Evolutionary conservation across 352 stramenopile species (phyloP), one percentile per base, ranked within the genome.

Genomic region (Thraustochytrium sp.): DNA sequence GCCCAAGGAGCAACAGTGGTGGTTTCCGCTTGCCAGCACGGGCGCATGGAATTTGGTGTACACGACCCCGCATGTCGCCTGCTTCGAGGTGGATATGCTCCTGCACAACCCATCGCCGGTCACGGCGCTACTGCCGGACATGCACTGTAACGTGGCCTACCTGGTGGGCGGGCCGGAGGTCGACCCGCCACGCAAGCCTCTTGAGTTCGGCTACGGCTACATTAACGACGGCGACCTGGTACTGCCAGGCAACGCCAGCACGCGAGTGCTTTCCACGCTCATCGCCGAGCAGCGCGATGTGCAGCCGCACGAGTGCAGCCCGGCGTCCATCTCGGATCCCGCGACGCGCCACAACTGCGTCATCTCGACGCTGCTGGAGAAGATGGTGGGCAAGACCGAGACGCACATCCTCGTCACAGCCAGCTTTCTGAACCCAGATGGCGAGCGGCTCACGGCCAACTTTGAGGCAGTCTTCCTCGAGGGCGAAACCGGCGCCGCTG

Each of bases 341-440:
- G n/a, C 68, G 13, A 80, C 68, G 26, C 34, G 51, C 21, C 31
- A 46, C 31, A 80, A 80, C 31, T 80, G 68, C 34, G 68, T 80
- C 49, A 34, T 80, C 23, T 55, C 31, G 4, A 80, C 44, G 18
- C 38, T 80, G 42, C 26, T 80, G 4, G 68, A 80, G 29, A 46
- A 72, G 31, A 80, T 80, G 44, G 31, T 80, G 8, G 31, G 34
- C 31, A 44, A 51, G n/a, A 72, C 42, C 26, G 68, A 80, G 53
- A 72, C 68, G 26, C 68, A 61, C 2, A 51, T 80, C 40, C 48
- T 65, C 18, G 51, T 80, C 5, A 0, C 26, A n/a, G 68, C 48
- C 9, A 16, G 31, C 1, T 46, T 61, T 44, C 3, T 11, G 1
- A 80, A 72, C 38, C 44, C 68, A 11, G 21, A 55, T 8, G 44